Base-by-base conservation (phyloP, 2,329 filamentous ascomycete genomes). In the Periconia digitata region DNA sequence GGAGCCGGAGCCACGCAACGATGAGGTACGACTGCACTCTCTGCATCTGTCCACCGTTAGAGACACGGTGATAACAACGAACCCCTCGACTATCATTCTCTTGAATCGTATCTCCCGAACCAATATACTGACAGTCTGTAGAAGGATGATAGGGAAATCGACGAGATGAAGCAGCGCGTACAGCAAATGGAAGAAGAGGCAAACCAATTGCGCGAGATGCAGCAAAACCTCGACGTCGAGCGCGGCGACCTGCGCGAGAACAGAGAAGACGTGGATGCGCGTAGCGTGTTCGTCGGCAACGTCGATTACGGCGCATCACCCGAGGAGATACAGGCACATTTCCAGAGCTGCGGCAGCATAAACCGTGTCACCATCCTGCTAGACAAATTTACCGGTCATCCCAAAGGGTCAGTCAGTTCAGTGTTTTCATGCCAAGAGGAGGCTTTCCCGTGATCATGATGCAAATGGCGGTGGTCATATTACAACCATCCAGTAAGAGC, bases 381-480 rank as follows among this genome's bases (percentile, higher is more conserved):
- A 61, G 94, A 99, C 77, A 99, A 99, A 78, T 97, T 96, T 69
- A 96, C 92, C 10, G 94, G 94, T 56, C 92, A 97, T 79, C 94
- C 94, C n/a, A 99, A 99, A 80, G 94, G 94, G 92, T 96, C 79
- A 74, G 86, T 82, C n/a, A n/a, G n/a, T 47, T 23, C n/a, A 27
- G 37, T 18, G n/a, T 53, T 51, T 37, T 51, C 47, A 42, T 53
- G 63, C 66, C 49, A 72, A 71, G 69, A 72, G 70, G 60, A 59
- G 69, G 60, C 58, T 55, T 64, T 70, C 63, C 62, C 57, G 66
- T 66, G 54, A 59, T 57, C 44, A 50, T 53, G n/a, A 50, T 53
- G 50, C 40, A 22, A 16, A 32, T 40, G 53, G 54, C 35, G 49
- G 43, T 34, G 40, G 18, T 22, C 13, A 15, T 43, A 3, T 27